Base-by-base conservation (phyloP, 2,329 filamentous ascomycete species). In the Diaporthe sp. region DNA sequence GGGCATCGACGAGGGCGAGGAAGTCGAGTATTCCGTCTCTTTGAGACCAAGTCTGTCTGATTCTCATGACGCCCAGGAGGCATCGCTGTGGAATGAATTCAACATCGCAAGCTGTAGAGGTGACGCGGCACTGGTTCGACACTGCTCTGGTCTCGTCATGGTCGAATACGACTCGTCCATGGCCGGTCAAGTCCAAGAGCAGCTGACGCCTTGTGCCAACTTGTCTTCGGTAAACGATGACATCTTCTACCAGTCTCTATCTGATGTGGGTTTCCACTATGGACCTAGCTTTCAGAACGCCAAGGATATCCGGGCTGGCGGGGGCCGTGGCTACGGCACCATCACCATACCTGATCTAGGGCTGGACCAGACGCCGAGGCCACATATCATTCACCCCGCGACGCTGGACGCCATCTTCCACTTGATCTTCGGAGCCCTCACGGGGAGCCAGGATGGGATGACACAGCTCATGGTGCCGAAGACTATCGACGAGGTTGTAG, bases 31-130 rank as follows among this genome's bases (percentile, higher is more conserved):
- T 28, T 57, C 53, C 0, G 53, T 57, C 28, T 57, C 53, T 10
- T 6, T 57, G 28, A 20, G 53, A 10, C 53, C 53, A 22, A 34
- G 28, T 25, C 28, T 34, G 6, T 57, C 53, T 20, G 15, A 57
- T 0, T 5, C 28, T 34, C 53, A 22, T 17, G 13, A 55, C 25
- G 20, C 25, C 34, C 53, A 57, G 28, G 53, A 57, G 3, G 34
- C 28, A 57, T 57, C 53, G 4, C 9, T 13, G 4, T 57, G 53
- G 53, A 34, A 34, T 34, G 53, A 57, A 20, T 34, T 57, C 15
- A 57, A 34, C 53, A 57, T 57, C 53, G 25, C 53, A 20, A 57
- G 53, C 53, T 57, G 53, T 22, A 28, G 53, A 57, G 53, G 53
- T 10, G 53, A 57, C 5, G 53, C 28, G 8, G 53, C 53, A 57